Base-by-base conservation (phyloP, 2,329 filamentous ascomycete species). In the Diaporthe sp. region DNA sequence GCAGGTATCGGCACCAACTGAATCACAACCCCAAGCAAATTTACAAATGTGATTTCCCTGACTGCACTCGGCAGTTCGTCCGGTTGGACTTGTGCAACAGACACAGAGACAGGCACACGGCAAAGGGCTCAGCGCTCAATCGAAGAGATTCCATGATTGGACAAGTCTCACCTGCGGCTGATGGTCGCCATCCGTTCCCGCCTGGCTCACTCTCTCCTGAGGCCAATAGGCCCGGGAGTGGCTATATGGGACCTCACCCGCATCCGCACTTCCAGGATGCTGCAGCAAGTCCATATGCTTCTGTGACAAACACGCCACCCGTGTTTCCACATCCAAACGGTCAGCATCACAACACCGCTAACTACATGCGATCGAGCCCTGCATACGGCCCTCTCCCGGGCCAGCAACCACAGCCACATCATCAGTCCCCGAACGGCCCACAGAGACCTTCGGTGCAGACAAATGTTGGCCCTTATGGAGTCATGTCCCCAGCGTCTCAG, bases 21-120 rank as follows among this genome's bases (percentile, higher is more conserved):
- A 99, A 99, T 83, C 97, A 98, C 85, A 94, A 94, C 75, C 96
- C 96, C 25, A 98, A 98, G 85, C 95, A 97, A 82, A 98, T 98
- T 73, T 98, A 98, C 83, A 92, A 92, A 81, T 98, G 97, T 87
- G 95, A 97, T 82, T 98, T 96, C 81, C 94, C 95, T 28, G 95
- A 96, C 81, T 99, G 97, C 84, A 92, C 93, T 76, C 93, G 96
- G 71, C 93, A 94, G 44, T 99, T 98, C 85, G 96, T 98, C 75
- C 92, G 97, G 78, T 95, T 97, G 79, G 97, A 99, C 84, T 88
- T 99, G 75, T 95, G 97, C 82, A 94, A 97, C 81, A 92, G 94
- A 57, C 94, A 97, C 84, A 91, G 92, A 82, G 94, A 96, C 82
- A 91, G 94, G 58, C 94, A 96, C 84, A 94, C 92, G 17, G 94